phyloP scores from a whole-genome alignment of 2,329 filamentous ascomycete species.

The Phialophora macrospora region DNA sequence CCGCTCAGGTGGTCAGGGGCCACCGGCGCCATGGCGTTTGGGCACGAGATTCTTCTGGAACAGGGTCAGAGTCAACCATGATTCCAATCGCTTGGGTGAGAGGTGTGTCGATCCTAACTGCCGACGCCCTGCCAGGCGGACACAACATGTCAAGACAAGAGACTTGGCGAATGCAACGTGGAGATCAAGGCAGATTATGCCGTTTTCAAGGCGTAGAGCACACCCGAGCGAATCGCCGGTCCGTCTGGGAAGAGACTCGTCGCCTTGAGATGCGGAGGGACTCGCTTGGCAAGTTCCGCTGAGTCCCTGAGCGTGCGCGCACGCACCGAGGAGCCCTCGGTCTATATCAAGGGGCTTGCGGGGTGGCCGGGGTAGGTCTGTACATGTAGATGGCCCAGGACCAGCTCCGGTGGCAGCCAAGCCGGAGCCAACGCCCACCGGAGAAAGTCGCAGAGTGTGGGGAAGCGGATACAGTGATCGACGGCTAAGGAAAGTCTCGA shows the following conservation, averaged over 20 bases:
- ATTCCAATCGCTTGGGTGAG: constrained; percentile 6
- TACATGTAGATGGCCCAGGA: neutral
- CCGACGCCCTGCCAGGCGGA: constrained; percentile 6
- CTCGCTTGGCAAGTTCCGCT: neutral
- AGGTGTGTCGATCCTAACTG: constrained; percentile 9
- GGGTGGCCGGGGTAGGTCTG: neutral
- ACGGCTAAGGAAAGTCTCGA: neutral
- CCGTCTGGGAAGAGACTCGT: neutral
- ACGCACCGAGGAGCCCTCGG: neutral
- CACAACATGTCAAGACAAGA: constrained; percentile 2
- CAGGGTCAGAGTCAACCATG: neutral
- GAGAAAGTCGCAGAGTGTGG: neutral
- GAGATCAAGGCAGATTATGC: constrained; percentile 2
- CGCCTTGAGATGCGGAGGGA: neutral
- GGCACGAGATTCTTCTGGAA: neutral
- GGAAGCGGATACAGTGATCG: neutral
- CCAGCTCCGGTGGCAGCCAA: constrained; percentile 4
- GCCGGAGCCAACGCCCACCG: neutral
- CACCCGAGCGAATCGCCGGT: neutral
- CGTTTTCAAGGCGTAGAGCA: neutral
- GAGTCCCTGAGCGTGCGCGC: neutral
- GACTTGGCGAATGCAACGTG: constrained; percentile 4
- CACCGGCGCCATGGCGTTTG: neutral
- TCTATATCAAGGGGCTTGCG: neutral
- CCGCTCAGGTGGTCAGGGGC: neutral